These are phyloP conservation scores for Dimocarpus longan DNA, from an alignment of 345 rosid species.

Conservation along the genomic window DNA sequence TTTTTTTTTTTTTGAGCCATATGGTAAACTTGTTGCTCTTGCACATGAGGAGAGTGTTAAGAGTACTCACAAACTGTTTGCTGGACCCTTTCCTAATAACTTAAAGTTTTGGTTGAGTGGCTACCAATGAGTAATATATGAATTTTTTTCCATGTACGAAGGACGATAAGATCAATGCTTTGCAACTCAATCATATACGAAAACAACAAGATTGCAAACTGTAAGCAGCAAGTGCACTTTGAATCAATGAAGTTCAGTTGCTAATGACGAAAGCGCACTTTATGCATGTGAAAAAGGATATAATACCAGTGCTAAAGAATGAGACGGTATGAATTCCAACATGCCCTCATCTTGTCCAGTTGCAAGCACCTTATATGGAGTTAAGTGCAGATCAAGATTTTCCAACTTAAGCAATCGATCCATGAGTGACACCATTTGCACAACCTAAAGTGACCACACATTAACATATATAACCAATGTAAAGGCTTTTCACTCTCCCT, in stretches of 20 bases:
- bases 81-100: background rate
- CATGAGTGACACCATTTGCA: constrained; percentile 99
- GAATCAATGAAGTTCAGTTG: background rate
- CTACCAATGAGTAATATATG: background rate
- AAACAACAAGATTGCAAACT: background rate
- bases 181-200: background rate
- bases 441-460: constrained; percentile 63
- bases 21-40: background rate
- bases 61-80: background rate
- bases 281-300: constrained; percentile 12
- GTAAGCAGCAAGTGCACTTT: constrained; percentile 3
- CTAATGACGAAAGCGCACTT: background rate
- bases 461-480: constrained; percentile 21
- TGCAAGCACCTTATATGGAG: constrained; percentile 95
- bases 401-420: constrained; percentile 95
- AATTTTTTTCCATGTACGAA: background rate
- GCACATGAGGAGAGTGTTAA: background rate
- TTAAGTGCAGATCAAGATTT: constrained; percentile 88
- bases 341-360: constrained; percentile 99
- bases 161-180: background rate
- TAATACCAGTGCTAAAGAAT: constrained; percentile 85
- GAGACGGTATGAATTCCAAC: constrained; percentile 97
- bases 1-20: background rate
- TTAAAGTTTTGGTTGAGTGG: background rate
- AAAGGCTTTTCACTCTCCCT: constrained; percentile 3